Evolutionary conservation across 23 red algal species (phyloP).

Genomic region (Gracilaria gracilis): DNA sequence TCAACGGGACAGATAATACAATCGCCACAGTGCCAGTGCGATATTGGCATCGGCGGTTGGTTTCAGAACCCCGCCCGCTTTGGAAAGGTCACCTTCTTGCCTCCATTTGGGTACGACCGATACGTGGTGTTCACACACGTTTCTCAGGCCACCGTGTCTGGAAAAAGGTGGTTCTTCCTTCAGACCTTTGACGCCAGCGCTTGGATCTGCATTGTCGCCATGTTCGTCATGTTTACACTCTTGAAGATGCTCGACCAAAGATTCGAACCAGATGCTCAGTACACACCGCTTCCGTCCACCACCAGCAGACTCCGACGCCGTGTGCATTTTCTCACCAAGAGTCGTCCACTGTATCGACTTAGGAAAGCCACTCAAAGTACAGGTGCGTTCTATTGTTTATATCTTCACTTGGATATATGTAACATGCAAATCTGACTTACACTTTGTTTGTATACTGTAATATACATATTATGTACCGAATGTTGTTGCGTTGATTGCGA

Average conservation of each 20-base stretch:
- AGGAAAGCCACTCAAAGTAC: conserved; percentile 2
- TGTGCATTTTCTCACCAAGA: background rate
- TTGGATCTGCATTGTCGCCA: conserved; percentile 31
- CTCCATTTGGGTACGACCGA: conserved; percentile 8
- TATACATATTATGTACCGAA: too few species aligned
- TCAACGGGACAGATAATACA: background rate
- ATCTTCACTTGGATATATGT: too few species aligned
- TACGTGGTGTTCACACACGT: background rate
- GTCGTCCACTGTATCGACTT: background rate
- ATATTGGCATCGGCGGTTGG: conserved; percentile 44
- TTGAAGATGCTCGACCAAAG: conserved; percentile 37
- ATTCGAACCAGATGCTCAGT: background rate
- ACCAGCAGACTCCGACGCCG: background rate
- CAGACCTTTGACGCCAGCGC: background rate
- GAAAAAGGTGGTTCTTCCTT: conserved; percentile 18
- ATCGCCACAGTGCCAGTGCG: background rate
- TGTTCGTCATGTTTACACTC: conserved; percentile 31
- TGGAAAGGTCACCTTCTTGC: conserved; percentile 15
- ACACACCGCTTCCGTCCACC: background rate
- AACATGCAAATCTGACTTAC: too few species aligned
- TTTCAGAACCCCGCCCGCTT: background rate
- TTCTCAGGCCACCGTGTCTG: background rate
- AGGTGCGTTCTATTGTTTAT: too few species aligned
- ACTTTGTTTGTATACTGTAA: too few species aligned
- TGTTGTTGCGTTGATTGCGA: too few species aligned